These are phyloP conservation scores for Chondrostereum purpureum DNA, from an alignment of 1,284 basidiomycete species.

Conservation along the genomic window DNA sequence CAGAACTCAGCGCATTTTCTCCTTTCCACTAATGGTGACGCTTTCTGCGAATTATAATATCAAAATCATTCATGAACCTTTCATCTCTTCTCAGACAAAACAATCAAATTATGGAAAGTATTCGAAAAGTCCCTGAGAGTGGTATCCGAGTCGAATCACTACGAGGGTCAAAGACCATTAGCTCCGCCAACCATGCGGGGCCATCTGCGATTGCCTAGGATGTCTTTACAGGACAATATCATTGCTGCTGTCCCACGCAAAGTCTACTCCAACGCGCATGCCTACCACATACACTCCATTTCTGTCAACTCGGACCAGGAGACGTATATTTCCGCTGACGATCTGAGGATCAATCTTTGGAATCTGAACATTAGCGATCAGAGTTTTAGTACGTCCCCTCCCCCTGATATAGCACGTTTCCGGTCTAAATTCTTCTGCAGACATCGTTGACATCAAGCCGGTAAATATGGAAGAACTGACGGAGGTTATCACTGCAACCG, in stretches of 20 bases:
- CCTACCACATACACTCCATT: constrained; percentile 99
- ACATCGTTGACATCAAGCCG: constrained; percentile 99
- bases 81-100: constrained; percentile 75
- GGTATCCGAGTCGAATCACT: constrained; percentile 95
- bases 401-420: constrained; percentile 2
- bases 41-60: too few species aligned
- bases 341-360: constrained; percentile 97
- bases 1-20: constrained; percentile 98
- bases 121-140: constrained; percentile 97
- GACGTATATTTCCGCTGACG: constrained; percentile 98
- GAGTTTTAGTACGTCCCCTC: constrained; percentile 82
- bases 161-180: constrained; percentile 66
- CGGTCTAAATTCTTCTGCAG: constrained; percentile 35
- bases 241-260: constrained; percentile 98
- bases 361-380: constrained; percentile 98
- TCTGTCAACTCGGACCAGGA: constrained; percentile 99
- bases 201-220: constrained; percentile 78
- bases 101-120: constrained; percentile 99
- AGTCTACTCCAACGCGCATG: constrained; percentile 98
- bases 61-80: constrained; percentile 5
- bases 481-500: constrained; percentile 98
- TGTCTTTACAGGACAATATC: constrained; percentile 94
- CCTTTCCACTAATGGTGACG: constrained; percentile 94
- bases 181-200: constrained; percentile 49
- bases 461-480: constrained; percentile 99